Percentiles rank a stretch among this genome's conserved stretches.
Conservation (phyloP, 208 protist genomes). For the Wallacemonas sp. region DNA sequence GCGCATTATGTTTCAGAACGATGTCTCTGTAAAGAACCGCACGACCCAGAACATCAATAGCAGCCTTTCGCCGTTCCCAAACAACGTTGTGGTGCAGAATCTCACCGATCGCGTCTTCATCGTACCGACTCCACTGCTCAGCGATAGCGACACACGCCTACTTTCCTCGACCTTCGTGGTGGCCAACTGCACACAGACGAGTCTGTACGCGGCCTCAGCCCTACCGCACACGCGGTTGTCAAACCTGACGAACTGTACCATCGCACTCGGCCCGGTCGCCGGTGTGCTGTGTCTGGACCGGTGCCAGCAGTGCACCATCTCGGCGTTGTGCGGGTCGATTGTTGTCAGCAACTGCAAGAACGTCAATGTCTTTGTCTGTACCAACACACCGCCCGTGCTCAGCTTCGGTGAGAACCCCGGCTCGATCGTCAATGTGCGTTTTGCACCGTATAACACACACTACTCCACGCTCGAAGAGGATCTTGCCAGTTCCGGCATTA, state of each 20-base stretch:
- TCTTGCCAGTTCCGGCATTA: conserved; percentile 76
- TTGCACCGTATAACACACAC: conserved; percentile 90
- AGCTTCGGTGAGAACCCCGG: conserved; percentile 25
- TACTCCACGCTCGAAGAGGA: conserved; percentile 88
- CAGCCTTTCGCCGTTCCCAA: conserved; percentile 30
- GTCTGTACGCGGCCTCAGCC: conserved; percentile 73
- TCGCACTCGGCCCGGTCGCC: conserved; percentile 79
- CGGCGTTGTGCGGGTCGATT: conserved; percentile 72
- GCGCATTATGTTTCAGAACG: conserved; percentile 63
- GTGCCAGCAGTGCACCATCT: conserved; percentile 84
- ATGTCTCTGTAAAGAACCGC: conserved; percentile 24
- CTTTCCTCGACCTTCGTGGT: conserved; percentile 74
- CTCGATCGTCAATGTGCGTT: conserved; percentile 52
- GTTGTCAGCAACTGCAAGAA: conserved; percentile 77
- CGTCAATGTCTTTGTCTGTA: conserved; percentile 78
- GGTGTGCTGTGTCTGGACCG: conserved; percentile 78
- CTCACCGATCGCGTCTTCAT: conserved; percentile 60
- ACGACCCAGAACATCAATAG: conserved; percentile 6
- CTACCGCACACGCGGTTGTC: conserved; percentile 81
- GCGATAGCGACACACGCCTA: conserved; percentile 29
- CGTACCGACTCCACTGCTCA: conserved; percentile 43
- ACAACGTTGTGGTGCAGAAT: conserved; percentile 61
- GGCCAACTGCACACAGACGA: conserved; percentile 62
- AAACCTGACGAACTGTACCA: conserved; percentile 85
- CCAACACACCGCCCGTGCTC: conserved; percentile 86